phyloP scores from a whole-genome alignment of 1,139 yeast species.

The Taphrina pruni region DNA sequence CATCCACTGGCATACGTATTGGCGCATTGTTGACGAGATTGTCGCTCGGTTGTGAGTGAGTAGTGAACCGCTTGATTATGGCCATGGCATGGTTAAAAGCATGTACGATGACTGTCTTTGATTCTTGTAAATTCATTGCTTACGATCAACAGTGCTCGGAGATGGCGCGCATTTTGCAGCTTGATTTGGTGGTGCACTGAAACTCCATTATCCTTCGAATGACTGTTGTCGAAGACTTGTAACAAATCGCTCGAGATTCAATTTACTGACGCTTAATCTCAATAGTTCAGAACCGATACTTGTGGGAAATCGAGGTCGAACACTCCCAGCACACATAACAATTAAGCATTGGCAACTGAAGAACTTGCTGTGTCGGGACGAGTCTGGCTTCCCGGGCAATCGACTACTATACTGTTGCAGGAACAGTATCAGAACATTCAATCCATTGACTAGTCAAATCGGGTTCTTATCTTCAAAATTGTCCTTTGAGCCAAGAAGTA shows the following conservation, averaged over 20 bases:
- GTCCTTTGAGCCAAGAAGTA: constrained; percentile 34
- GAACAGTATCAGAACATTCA: constrained; percentile 31
- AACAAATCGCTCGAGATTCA: neutral
- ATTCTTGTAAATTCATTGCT: neutral
- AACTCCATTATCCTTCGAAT: neutral
- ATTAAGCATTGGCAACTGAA: constrained; percentile 36
- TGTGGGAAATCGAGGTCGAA: constrained; percentile 12
- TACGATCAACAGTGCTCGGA: neutral
- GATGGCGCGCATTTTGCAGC: neutral
- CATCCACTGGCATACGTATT: neutral
- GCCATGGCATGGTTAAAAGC: no score
- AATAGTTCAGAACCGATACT: constrained; percentile 4
- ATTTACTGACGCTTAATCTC: neutral
- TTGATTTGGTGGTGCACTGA: neutral
- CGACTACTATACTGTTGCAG: constrained; percentile 32
- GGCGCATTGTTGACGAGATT: no score
- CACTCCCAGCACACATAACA: constrained; percentile 18
- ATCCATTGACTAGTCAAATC: constrained; percentile 3
- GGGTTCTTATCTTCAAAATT: constrained; percentile 18
- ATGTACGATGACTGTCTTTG: neutral
- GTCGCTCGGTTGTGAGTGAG: no score
- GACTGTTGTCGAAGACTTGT: constrained; percentile 12
- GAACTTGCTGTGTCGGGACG: constrained; percentile 33
- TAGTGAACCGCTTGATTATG: no score
- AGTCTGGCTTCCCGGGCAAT: neutral